Base-by-base conservation (phyloP, 164 flowering plant genomes). In the Taxillus chinensis region DNA sequence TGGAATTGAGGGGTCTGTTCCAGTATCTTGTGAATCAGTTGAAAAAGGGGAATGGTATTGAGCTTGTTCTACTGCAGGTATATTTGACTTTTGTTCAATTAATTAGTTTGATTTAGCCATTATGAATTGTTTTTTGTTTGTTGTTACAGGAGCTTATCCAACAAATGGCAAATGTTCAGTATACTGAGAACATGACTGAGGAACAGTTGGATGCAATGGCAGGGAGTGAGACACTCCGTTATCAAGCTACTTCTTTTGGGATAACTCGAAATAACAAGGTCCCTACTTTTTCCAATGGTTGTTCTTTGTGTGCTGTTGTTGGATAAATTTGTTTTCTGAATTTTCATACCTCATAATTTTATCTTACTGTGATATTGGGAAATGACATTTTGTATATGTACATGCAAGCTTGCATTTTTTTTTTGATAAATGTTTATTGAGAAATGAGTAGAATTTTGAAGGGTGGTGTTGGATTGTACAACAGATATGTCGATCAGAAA, bases 201-300 rank as follows among this genome's bases (percentile, higher is more conserved):
- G 99, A 95, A 38, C 99, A 95, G 78, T 68, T 91, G 70, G 99
- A 95, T 83, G 90, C 99, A 58, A 95, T 95, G 99, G 97, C 96
- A 54, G 99, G 98, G 57, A 81, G 99, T 74, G 99, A 95, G 71
- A 87, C 96, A 46, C 86, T 95, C 14, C 92, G 98, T 14, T 95
- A 85, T 73, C 98, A 92, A 66, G 99, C 96, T 68, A 95, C 96
- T 45, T 85, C 96, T 38, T 95, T 83, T 76, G 99, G 99, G 57
- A 79, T 86, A 61, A 78, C 92, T 39, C 76, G 92, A 63, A 95
- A 95, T 64, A 95, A 95, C 66, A 95, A 95, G 98, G 99, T 95
- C 27, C 27, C 27, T 27, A 27, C 1, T 27, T 27, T 27, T 27
- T 27, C 27, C 27, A 27, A 27, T 27, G 27, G 27, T 27, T 2